phyloP scores from a whole-genome alignment of 129 eudicot genomes.

The Apium graveolens region DNA sequence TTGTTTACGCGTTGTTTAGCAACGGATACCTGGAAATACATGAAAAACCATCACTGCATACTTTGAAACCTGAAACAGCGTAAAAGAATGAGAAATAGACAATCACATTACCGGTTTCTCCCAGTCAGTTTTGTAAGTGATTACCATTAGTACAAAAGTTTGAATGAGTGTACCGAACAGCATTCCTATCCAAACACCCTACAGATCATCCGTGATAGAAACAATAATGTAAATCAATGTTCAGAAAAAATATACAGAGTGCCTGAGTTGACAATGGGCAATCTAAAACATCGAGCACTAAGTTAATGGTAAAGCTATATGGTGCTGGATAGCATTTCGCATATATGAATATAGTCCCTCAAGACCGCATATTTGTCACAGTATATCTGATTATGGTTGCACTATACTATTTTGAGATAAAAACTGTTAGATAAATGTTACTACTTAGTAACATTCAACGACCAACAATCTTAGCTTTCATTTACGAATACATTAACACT shows the following conservation, averaged over 20 bases:
- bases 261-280: too few species aligned
- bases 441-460: too few species aligned
- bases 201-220: neutral
- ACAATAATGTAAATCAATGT: neutral
- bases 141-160: slow-evolving; percentile 22
- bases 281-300: neutral
- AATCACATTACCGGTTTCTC: slow-evolving; percentile 28
- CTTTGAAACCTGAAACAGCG: neutral
- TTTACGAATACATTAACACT: neutral
- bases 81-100: too few species aligned
- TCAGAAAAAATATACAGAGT: neutral
- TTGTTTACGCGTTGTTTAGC: slow-evolving; percentile 23
- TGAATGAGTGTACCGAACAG: slow-evolving; percentile 27
- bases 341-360: neutral
- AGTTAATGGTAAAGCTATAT: neutral
- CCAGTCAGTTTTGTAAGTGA: slow-evolving; percentile 41
- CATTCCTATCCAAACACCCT: slow-evolving; percentile 57
- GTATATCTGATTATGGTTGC: neutral
- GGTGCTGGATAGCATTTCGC: neutral
- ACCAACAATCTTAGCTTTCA: too few species aligned
- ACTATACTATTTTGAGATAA: too few species aligned
- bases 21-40: slow-evolving; percentile 18
- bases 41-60: neutral
- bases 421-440: neutral
- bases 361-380: neutral